Evolutionary conservation across 495 filamentous ascomycete species (phyloP), one percentile per base, ranked within the genome.

Genomic region (Penicillium silybi): DNA sequence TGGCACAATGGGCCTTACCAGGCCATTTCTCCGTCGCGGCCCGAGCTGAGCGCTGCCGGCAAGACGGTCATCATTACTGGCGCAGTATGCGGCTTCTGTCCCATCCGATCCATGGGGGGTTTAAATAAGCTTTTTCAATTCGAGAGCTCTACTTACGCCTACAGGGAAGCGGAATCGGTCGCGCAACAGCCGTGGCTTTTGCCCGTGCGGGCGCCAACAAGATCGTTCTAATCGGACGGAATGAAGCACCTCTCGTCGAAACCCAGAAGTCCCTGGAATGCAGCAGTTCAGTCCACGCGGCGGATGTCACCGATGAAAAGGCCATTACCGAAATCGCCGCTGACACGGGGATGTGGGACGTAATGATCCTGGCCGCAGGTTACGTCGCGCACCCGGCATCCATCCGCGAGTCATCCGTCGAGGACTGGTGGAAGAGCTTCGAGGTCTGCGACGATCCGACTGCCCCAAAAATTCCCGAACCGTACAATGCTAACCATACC

Each of bases 51-150:
- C 23, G 54, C 63, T n/a, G 50, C 53, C 3, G 69, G 69, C 9
- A 78, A 76, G 50, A 67, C 49, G n/a, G 62, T 80, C 11, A 56
- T 80, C 41, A 64, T 81, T 17, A 75, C 76, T 6, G 79, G 79
- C n/a, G 77, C 56, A 11, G 64, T 64, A 56, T 6, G 44, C 10
- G 35, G 4, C 20, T 13, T 41, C 11, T 18, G 18, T 16, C 11
- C 6, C 17, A 17, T 35, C 34, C 41, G 29, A 32, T 32, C 29
- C 29, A 32, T 32, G 29, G 38, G 19, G 19, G 38, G 25, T 8
- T 15, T 16, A 43, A 17, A 16, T 0, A n/a, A 29, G 16, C 13
- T 29, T 35, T 44, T 32, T 32, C 2, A 32, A 13, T 15, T 3
- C 13, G 29, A 32, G 3, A 1, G 11, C 29, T 41, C 56, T 55